These are phyloP conservation scores for Ceratocystis diversiconidia DNA, from an alignment of 2,329 filamentous ascomycete species.

Conservation along the genomic window DNA sequence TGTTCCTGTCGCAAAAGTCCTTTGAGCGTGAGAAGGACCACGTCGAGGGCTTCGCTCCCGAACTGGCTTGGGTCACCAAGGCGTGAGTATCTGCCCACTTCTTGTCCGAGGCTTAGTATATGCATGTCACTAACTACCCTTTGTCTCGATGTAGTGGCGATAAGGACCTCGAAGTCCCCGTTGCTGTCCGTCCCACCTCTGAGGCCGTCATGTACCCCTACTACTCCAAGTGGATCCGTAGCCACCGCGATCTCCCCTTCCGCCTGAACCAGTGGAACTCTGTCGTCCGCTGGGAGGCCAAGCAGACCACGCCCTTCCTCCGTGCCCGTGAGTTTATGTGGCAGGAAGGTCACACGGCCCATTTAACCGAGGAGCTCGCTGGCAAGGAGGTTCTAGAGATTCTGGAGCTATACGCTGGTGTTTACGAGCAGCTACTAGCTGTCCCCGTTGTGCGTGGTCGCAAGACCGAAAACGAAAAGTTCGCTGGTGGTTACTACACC, in stretches of 20 bases:
- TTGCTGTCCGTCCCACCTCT: constrained; percentile 53
- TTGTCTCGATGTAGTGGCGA: constrained; percentile 48
- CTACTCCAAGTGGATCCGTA: constrained; percentile 94
- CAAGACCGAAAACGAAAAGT: constrained; percentile 98
- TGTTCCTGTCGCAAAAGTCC: constrained; percentile 88
- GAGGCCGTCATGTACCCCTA: constrained; percentile 88
- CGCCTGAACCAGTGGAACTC: constrained; percentile 98
- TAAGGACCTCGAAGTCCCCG: constrained; percentile 73
- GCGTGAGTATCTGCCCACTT: constrained; percentile 37
- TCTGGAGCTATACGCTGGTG: constrained; percentile 76
- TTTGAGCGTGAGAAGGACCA: constrained; percentile 84
- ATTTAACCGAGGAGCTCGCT: constrained; percentile 70
- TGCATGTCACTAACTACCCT: background rate
- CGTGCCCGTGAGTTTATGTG: constrained; percentile 90
- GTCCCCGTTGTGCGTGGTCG: constrained; percentile 85
- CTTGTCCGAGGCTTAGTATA: background rate
- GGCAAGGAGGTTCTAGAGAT: constrained; percentile 83
- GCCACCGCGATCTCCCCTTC: constrained; percentile 84
- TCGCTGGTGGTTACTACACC: constrained; percentile 90
- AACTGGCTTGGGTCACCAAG: constrained; percentile 79
- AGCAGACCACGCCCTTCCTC: constrained; percentile 77
- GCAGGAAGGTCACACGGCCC: constrained; percentile 90
- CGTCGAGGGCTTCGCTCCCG: constrained; percentile 94
- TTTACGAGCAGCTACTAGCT: constrained; percentile 88
- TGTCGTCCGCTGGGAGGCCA: constrained; percentile 86